Evolutionary conservation across 164 flowering plant genomes (phyloP).

Genomic region (Sedum album): DNA sequence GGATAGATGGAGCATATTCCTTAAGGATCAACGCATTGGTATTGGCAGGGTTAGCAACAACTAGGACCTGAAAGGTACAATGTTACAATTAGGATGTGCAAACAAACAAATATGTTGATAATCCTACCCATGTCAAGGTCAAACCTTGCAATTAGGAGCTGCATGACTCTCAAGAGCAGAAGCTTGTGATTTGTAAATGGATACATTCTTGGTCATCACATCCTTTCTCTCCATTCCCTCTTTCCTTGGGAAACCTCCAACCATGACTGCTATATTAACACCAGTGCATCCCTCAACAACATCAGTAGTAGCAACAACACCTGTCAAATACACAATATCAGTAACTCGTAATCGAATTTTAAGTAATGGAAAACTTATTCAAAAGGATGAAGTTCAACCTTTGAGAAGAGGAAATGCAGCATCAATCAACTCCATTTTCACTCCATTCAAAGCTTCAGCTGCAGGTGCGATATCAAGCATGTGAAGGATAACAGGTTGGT

Average conservation of each 20-base stretch:
- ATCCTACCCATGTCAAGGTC: too few species aligned
- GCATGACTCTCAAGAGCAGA: slow-evolving; percentile 90
- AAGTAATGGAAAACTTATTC: not conserved
- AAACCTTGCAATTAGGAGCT: slow-evolving; percentile 96
- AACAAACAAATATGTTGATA: too few species aligned
- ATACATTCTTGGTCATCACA: slow-evolving; percentile 93
- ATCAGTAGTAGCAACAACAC: slow-evolving; percentile 98
- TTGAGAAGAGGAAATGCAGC: slow-evolving; percentile 96
- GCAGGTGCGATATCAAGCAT: slow-evolving; percentile 96
- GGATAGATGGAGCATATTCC: slow-evolving; percentile 90
- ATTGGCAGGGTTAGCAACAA: slow-evolving; percentile 18
- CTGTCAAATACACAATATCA: slow-evolving; percentile 25
- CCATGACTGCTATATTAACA: slow-evolving; percentile 90
- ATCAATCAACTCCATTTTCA: slow-evolving; percentile 90
- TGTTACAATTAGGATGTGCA: too few species aligned
- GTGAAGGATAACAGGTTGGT: slow-evolving; percentile 90
- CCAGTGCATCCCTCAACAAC: slow-evolving; percentile 94
- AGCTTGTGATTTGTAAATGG: slow-evolving; percentile 95
- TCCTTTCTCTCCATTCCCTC: slow-evolving; percentile 99
- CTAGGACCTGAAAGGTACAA: slow-evolving; percentile 74
- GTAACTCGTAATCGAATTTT: not conserved
- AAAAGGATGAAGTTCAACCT: slow-evolving; percentile 30
- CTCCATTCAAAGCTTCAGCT: slow-evolving; percentile 89
- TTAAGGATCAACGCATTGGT: slow-evolving; percentile 29
- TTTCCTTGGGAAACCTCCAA: slow-evolving; percentile 98